phyloP scores from a whole-genome alignment of 768 basidiomycete species.

The Cantharellus anzutake region DNA sequence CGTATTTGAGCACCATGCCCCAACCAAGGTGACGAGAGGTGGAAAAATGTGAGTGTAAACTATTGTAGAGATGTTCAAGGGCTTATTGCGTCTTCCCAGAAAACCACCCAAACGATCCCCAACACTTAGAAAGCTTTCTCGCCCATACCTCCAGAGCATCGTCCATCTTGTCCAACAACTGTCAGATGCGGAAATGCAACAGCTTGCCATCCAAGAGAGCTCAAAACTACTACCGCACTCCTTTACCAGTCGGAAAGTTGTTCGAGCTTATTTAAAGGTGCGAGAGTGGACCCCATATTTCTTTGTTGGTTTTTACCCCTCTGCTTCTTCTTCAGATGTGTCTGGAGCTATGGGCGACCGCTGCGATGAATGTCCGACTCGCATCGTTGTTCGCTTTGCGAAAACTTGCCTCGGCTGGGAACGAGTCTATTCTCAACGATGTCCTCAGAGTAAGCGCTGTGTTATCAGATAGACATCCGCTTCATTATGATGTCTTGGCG shows the following conservation, averaged over 20 bases:
- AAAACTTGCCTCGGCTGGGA: conserved; percentile 54
- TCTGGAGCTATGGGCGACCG: conserved; percentile 66
- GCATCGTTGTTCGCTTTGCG: conserved; percentile 73
- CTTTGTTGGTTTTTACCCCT: not conserved
- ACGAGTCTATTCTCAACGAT: conserved; percentile 64
- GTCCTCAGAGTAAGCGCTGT: conserved; percentile 53
- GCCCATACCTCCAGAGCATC: conserved; percentile 80
- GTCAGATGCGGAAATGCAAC: conserved; percentile 39
- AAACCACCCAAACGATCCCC: conserved; percentile 67
- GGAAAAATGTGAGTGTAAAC: conserved; percentile 60
- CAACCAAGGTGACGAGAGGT: conserved; percentile 60
- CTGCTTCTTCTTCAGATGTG: conserved; percentile 36
- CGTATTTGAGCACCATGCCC: conserved; percentile 69
- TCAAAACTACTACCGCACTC: conserved; percentile 83
- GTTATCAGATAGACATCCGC: not conserved
- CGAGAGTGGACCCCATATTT: not conserved
- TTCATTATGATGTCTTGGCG: not conserved
- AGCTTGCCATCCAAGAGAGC: conserved; percentile 63
- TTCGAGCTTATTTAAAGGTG: conserved; percentile 79
- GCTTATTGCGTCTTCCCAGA: conserved; percentile 22
- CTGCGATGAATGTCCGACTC: conserved; percentile 64
- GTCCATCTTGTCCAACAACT: conserved; percentile 63
- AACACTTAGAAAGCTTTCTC: conserved; percentile 65
- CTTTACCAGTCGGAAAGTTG: conserved; percentile 59
- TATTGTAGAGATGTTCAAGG: not conserved